phyloP scores from a whole-genome alignment of 768 basidiomycete species.

The Mrakia gelida region DNA sequence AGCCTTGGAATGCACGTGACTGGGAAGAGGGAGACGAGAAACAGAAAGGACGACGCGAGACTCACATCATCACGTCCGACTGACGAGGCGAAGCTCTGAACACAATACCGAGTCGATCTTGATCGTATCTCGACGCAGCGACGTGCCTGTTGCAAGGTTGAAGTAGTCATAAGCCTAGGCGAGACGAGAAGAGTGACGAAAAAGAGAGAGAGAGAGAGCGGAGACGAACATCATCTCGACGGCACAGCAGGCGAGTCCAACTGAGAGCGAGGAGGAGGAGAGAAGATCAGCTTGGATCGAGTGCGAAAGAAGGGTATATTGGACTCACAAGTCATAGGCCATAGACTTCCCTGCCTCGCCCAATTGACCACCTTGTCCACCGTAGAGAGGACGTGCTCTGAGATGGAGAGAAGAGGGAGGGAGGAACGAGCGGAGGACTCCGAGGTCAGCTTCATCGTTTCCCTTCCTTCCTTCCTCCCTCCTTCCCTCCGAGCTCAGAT shows the following conservation, averaged over 20 bases:
- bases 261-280: background rate
- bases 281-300: background rate
- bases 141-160: slow-evolving; percentile 79
- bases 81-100: slow-evolving; percentile 95
- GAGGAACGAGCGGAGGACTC: background rate
- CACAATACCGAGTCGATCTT: slow-evolving; percentile 92
- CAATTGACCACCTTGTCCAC: slow-evolving; percentile 96
- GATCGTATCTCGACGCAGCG: slow-evolving; percentile 98
- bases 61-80: slow-evolving; percentile 32
- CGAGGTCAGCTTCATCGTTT: slow-evolving; percentile 7
- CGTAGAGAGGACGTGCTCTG: slow-evolving; percentile 94
- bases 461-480: background rate
- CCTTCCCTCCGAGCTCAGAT: background rate
- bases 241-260: slow-evolving; percentile 96
- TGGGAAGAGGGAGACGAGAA: background rate
- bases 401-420: background rate
- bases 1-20: too few relatives aligned
- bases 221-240: slow-evolving; percentile 58
- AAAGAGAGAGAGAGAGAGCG: background rate
- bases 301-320: background rate
- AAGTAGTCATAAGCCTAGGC: slow-evolving; percentile 41
- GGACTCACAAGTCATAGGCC: slow-evolving; percentile 81
- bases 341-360: slow-evolving; percentile 96
- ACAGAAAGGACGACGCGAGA: background rate
- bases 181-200: background rate